Percentiles rank a stretch among this genome's conserved stretches.
phyloP scores from a whole-genome alignment of 495 filamentous ascomycete species.

The Daldinia concentrica region DNA sequence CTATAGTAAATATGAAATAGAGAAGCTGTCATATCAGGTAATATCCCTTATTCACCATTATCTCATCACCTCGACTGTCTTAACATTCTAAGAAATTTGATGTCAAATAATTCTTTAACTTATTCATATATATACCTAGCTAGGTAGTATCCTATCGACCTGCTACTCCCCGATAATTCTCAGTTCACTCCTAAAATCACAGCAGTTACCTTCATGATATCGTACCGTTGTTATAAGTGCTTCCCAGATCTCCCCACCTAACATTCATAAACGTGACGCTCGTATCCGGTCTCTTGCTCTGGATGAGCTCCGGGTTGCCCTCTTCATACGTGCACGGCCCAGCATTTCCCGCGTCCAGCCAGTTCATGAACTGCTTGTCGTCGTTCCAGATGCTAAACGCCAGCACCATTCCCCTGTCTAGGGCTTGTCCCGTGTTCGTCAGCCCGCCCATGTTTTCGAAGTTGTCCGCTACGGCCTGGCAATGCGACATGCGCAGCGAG shows the following conservation, averaged over 20 bases:
- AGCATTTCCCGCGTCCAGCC: slow-evolving; percentile 70
- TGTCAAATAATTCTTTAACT: neutral
- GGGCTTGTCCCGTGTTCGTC: slow-evolving; percentile 59
- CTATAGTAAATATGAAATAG: neutral
- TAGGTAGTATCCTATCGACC: neutral
- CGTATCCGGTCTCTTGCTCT: slow-evolving; percentile 56
- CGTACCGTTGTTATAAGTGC: slow-evolving; percentile 31
- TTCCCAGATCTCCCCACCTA: slow-evolving; percentile 70
- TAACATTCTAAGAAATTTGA: neutral
- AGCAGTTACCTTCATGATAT: neutral
- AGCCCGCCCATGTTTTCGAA: slow-evolving; percentile 69
- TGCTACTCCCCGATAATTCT: neutral
- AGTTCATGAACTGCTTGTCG: slow-evolving; percentile 70
- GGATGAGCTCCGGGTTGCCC: slow-evolving; percentile 63
- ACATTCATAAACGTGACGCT: slow-evolving; percentile 75
- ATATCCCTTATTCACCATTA: neutral
- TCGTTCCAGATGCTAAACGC: slow-evolving; percentile 77
- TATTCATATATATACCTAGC: neutral
- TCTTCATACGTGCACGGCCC: slow-evolving; percentile 67
- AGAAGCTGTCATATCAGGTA: neutral
- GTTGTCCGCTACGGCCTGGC: slow-evolving; percentile 62
- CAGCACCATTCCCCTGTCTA: slow-evolving; percentile 69
- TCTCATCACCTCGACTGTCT: neutral
- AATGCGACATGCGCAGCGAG: slow-evolving; percentile 65
- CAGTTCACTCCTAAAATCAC: neutral